phyloP scores from a whole-genome alignment of 176 grass and related monocot species.

The Rhipidocladum racemiflorum region DNA sequence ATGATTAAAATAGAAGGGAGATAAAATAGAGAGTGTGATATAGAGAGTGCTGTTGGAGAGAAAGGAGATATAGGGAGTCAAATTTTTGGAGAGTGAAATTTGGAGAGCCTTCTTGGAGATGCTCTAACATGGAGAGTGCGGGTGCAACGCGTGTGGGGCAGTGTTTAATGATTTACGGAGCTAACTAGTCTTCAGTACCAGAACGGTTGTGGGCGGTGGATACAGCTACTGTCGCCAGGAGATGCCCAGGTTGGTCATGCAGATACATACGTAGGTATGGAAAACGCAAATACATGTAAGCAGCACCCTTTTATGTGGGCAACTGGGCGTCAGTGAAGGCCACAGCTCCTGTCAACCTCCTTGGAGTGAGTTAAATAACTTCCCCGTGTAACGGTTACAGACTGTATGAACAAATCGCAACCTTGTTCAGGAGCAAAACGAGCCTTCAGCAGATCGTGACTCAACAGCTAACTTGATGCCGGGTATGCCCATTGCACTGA shows the following conservation, averaged over 20 bases:
- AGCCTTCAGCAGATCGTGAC: conserved; percentile 9
- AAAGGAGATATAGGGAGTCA: too few species aligned
- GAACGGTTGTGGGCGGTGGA: too few species aligned
- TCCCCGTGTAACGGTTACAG: neutral
- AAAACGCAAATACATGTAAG: neutral
- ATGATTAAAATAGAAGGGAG: too few species aligned
- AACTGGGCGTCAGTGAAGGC: neutral
- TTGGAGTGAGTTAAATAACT: neutral
- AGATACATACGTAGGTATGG: neutral
- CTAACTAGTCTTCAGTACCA: too few species aligned
- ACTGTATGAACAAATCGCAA: conserved; percentile 4
- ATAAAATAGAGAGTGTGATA: too few species aligned
- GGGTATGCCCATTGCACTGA: neutral
- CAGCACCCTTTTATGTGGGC: neutral
- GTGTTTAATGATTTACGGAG: too few species aligned
- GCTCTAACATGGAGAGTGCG: too few species aligned
- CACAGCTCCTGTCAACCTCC: conserved; percentile 4
- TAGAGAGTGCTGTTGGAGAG: too few species aligned
- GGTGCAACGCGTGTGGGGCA: too few species aligned
- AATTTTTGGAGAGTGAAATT: too few species aligned
- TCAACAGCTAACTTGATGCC: neutral
- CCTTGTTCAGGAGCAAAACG: neutral
- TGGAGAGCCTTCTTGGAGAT: too few species aligned
- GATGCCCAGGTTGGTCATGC: neutral
- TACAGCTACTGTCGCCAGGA: neutral